Percentiles rank a stretch among this genome's conserved stretches.
These are phyloP conservation scores for Puya raimondii DNA, from an alignment of 176 grass and related monocot genomes.

Conservation along the genomic window DNA sequence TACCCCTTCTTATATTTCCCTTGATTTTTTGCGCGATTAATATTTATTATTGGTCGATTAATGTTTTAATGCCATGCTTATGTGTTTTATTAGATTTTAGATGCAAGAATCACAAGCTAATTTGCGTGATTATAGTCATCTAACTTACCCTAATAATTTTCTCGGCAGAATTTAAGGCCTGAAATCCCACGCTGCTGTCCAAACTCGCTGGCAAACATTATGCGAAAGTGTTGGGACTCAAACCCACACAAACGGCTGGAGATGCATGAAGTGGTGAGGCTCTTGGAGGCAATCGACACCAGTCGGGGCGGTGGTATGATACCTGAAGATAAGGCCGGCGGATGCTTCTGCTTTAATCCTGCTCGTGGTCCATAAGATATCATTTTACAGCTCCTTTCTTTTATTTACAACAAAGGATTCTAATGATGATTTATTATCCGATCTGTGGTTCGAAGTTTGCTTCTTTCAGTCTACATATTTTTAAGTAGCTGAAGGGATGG, in stretches of 20 bases:
- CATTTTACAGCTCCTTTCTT: background rate
- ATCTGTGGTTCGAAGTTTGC: background rate
- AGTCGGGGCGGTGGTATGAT: slow-evolving; percentile 46
- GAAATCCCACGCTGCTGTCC: slow-evolving; percentile 80
- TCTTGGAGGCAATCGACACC: slow-evolving; percentile 59
- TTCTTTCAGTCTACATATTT: background rate
- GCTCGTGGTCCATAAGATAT: slow-evolving; percentile 7
- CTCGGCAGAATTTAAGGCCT: slow-evolving; percentile 47
- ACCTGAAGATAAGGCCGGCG: slow-evolving; percentile 17
- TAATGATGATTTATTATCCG: background rate
- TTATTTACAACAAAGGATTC: background rate
- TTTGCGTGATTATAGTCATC: background rate
- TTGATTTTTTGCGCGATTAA: background rate
- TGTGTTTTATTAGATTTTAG: no score
- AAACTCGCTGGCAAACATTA: slow-evolving; percentile 49
- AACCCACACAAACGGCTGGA: slow-evolving; percentile 65
- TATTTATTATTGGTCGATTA: no score
- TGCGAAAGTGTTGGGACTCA: slow-evolving; percentile 65
- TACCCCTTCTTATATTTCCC: background rate
- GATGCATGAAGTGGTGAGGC: slow-evolving; percentile 70
- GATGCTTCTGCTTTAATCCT: slow-evolving; percentile 46
- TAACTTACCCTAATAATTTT: background rate
- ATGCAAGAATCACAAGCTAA: no score
- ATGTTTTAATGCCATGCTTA: no score
- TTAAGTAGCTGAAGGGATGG: background rate